Conservation (phyloP, 2,329 filamentous ascomycete species). For the Tolypocladium sp. region DNA sequence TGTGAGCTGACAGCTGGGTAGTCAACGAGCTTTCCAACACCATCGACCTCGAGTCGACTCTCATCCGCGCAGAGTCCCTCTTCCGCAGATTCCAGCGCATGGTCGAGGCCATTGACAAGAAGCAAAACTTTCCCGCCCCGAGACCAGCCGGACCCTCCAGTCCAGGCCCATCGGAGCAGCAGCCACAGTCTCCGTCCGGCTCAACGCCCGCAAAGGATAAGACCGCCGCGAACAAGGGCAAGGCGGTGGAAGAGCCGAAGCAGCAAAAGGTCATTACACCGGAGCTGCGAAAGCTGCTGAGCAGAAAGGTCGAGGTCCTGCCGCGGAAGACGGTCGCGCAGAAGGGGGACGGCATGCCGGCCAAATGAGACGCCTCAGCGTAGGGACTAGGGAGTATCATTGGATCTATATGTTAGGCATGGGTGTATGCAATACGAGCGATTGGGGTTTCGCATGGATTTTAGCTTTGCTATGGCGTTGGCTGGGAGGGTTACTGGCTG, state of each 20-base stretch:
- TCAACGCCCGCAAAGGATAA: neutral
- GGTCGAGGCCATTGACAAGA: conserved; percentile 88
- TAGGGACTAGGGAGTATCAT: neutral
- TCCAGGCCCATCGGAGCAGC: neutral
- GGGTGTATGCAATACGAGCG: neutral
- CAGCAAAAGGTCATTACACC: conserved; percentile 44
- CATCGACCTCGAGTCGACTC: conserved; percentile 80
- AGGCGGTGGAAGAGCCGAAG: conserved; percentile 6
- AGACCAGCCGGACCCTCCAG: conserved; percentile 7
- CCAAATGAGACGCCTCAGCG: neutral
- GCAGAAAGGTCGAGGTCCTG: conserved; percentile 35
- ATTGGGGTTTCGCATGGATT: neutral
- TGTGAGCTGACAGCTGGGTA: conserved; percentile 24
- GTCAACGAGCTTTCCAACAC: conserved; percentile 92
- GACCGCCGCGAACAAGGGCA: conserved; percentile 6
- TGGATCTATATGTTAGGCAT: neutral
- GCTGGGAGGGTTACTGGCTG: neutral
- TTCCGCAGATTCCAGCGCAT: conserved; percentile 83
- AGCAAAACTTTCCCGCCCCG: conserved; percentile 67
- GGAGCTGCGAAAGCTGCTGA: conserved; percentile 45
- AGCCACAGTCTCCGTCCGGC: conserved; percentile 3
- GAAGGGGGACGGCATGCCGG: conserved; percentile 26
- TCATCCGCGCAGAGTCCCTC: conserved; percentile 79
- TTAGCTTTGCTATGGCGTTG: neutral
- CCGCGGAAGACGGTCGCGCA: conserved; percentile 25